These are phyloP conservation scores for Aspergillus candidus DNA, from an alignment of 2,329 filamentous ascomycete species.

Conservation along the genomic window DNA sequence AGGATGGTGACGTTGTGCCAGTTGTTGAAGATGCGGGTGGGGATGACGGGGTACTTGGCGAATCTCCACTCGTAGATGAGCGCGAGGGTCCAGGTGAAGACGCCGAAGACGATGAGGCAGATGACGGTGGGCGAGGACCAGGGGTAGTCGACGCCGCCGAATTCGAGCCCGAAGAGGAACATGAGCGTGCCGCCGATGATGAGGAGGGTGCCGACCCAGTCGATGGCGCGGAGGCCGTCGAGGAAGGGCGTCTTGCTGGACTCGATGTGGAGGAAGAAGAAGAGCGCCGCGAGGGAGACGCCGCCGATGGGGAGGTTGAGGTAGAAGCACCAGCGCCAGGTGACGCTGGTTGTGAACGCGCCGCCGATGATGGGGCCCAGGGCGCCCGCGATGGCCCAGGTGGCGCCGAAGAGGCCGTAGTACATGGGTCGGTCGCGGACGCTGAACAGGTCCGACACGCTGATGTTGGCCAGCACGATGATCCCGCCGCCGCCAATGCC, in stretches of 20 bases:
- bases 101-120: constrained; percentile 70
- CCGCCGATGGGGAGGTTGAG: constrained; percentile 59
- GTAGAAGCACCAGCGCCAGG: constrained; percentile 58
- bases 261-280: constrained; percentile 57
- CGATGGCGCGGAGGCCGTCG: constrained; percentile 55
- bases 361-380: constrained; percentile 59
- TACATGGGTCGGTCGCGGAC: constrained; percentile 55
- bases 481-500: constrained; percentile 60
- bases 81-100: constrained; percentile 59
- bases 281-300: constrained; percentile 51
- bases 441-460: constrained; percentile 58
- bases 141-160: constrained; percentile 68
- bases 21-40: constrained; percentile 62
- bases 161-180: constrained; percentile 79
- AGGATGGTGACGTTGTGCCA: constrained; percentile 62
- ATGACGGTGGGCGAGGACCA: constrained; percentile 72
- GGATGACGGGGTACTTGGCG: constrained; percentile 73
- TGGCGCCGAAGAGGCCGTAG: constrained; percentile 56
- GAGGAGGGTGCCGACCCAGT: constrained; percentile 57
- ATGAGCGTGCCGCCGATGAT: constrained; percentile 76
- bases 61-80: constrained; percentile 65
- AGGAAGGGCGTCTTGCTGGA: constrained; percentile 55
- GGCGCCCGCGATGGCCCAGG: constrained; percentile 57
- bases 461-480: constrained; percentile 58
- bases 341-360: constrained; percentile 53